Evolutionary conservation across 2,329 filamentous ascomycete species (phyloP), one percentile per base, ranked within the genome.

Genomic region (Penicillium olsonii): DNA sequence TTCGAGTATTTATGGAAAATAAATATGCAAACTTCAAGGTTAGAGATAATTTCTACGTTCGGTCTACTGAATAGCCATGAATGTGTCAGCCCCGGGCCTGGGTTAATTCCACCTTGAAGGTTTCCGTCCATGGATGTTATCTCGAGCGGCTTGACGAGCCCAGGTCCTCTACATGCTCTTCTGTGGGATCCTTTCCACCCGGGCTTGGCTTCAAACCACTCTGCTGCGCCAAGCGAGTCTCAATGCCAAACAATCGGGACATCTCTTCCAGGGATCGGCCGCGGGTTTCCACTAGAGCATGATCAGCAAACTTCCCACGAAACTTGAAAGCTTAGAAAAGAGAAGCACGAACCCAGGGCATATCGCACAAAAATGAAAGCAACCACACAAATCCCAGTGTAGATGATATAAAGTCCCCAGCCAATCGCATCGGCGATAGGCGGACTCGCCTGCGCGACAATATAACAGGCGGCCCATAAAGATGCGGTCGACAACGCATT

Each of bases 361-460:
- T 54, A 52, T 39, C 54, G 53, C 17, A 61, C 56, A 20, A 61
- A 59, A 14, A 50, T 31, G 29, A 61, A 54, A 5, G 58, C 58
- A 9, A 51, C 18, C 2, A 56, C 47, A 33, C 53, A 57, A 20
- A 59, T 55, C 12, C 41, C 42, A 1, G 58, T 46, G 54, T 57
- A 57, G 5, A 59, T 50, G n/a, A 61, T 50, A 29, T 61, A 57
- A 11, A 61, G 24, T 2, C 54, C 54, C 53, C 54, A 58, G 5
- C 55, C 56, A 44, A 58, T 55, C 0, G 50, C 53, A 49, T 61
- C 56, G 6, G 42, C 51, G 17, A 58, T 49, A 0, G 45, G 50
- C 5, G 52, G 52, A 12, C 52, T 57, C 6, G 51, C 43, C 35
- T 60, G 55, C 5, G 54, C 54, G 2, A 59, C 54, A 34, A 59